Conservation (phyloP, 129 eudicot species). For the Oenanthe sinensis region DNA sequence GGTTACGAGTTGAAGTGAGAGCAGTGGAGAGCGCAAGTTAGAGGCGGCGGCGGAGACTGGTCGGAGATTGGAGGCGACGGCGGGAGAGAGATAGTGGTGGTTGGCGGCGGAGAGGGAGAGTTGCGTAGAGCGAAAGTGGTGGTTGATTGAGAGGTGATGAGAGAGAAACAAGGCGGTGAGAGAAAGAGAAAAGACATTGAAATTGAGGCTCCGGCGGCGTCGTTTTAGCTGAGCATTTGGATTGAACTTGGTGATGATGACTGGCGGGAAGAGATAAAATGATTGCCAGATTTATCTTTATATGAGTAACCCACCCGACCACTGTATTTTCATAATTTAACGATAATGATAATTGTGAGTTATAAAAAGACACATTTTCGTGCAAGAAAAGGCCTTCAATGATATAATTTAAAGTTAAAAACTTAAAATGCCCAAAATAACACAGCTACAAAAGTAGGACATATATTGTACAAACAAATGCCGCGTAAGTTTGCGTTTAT, state of each 20-base stretch:
- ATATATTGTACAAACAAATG: too few species aligned
- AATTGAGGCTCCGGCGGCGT: neutral
- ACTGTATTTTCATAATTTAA: too few species aligned
- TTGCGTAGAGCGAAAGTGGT: conserved; percentile 7
- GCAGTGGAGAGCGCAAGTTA: conserved; percentile 69
- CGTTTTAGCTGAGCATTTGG: neutral
- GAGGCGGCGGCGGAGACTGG: conserved; percentile 24
- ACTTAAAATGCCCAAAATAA: too few species aligned
- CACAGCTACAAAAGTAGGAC: too few species aligned
- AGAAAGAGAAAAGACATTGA: conserved; percentile 39
- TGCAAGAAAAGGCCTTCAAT: too few species aligned
- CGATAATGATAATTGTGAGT: too few species aligned
- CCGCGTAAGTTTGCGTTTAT: too few species aligned
- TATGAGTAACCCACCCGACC: too few species aligned
- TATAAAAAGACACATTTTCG: too few species aligned
- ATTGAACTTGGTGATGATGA: neutral
- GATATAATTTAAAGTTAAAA: too few species aligned
- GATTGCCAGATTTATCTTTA: neutral
- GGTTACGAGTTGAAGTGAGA: conserved; percentile 77
- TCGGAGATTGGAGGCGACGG: conserved; percentile 30
- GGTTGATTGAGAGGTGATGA: conserved; percentile 36
- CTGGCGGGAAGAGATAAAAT: conserved; percentile 2
- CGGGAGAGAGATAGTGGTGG: conserved; percentile 21
- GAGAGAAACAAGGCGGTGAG: conserved; percentile 29
- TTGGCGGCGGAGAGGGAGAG: conserved; percentile 10